phyloP scores from a whole-genome alignment of 2,329 filamentous ascomycete species.

The Hymenoscyphus fructigenus region DNA sequence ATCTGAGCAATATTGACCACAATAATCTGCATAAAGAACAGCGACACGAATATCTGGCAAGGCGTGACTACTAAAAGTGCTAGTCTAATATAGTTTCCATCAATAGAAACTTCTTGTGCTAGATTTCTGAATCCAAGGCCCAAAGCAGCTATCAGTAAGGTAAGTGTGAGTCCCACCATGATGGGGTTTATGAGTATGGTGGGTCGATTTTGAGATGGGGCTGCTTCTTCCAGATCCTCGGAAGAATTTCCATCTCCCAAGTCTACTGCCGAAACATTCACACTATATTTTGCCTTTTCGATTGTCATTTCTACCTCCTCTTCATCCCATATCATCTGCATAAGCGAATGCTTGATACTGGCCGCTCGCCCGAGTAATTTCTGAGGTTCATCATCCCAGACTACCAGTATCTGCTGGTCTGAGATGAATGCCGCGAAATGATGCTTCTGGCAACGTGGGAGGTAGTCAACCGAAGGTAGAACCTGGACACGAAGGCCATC shows the following conservation, averaged over 20 bases:
- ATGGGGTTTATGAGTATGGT: slow-evolving; percentile 55
- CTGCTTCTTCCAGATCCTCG: slow-evolving; percentile 38
- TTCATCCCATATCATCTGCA: slow-evolving; percentile 58
- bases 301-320: slow-evolving; percentile 36
- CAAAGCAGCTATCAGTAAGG: slow-evolving; percentile 51
- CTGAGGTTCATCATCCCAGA: slow-evolving; percentile 63
- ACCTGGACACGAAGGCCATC: slow-evolving; percentile 62
- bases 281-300: slow-evolving; percentile 24
- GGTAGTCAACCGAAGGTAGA: slow-evolving; percentile 53
- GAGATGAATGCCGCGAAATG: slow-evolving; percentile 65
- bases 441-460: slow-evolving; percentile 61
- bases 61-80: slow-evolving; percentile 52
- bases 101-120: slow-evolving; percentile 53
- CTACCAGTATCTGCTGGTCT: slow-evolving; percentile 56
- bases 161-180: slow-evolving; percentile 52
- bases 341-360: slow-evolving; percentile 52
- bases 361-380: slow-evolving; percentile 52
- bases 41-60: slow-evolving; percentile 55
- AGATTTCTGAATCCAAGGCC: slow-evolving; percentile 57
- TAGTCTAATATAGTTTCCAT: slow-evolving; percentile 53
- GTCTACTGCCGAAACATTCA: slow-evolving; percentile 22
- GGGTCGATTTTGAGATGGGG: slow-evolving; percentile 43
- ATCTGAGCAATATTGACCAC: slow-evolving; percentile 51
- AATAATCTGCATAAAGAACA: slow-evolving; percentile 51
- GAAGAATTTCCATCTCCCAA: slow-evolving; percentile 29